Conservation (phyloP, 2,329 filamentous ascomycete genomes). For the Cladosporium sphaerospermum region DNA sequence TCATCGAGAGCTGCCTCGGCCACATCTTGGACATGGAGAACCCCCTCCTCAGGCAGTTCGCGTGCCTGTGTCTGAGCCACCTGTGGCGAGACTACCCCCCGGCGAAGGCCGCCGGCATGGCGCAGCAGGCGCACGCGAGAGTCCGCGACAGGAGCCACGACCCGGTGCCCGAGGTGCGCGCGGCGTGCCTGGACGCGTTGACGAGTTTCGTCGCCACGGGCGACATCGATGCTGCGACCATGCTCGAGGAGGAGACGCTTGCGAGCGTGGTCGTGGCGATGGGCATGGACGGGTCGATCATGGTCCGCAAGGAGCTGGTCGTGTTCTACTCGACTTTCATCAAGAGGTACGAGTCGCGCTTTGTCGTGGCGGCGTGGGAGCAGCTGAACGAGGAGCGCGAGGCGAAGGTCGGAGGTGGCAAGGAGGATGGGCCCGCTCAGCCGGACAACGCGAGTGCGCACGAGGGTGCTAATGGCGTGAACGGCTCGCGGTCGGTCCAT, state of each 20-base stretch:
- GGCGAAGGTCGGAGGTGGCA: slow-evolving; percentile 19
- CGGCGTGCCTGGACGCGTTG: slow-evolving; percentile 87
- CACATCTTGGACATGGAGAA: slow-evolving; percentile 84
- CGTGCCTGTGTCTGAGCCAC: slow-evolving; percentile 89
- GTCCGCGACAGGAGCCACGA: slow-evolving; percentile 77
- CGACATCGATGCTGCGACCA: slow-evolving; percentile 17
- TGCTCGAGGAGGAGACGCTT: slow-evolving; percentile 66
- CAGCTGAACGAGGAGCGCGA: slow-evolving; percentile 69
- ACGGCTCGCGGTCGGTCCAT: slow-evolving; percentile 13
- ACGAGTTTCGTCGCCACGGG: slow-evolving; percentile 88
- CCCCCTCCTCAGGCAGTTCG: slow-evolving; percentile 86
- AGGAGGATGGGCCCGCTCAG: slow-evolving; percentile 13
- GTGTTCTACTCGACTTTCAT: slow-evolving; percentile 93
- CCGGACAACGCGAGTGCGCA: slow-evolving; percentile 12
- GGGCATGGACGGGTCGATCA: slow-evolving; percentile 86
- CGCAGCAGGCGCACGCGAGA: slow-evolving; percentile 75
- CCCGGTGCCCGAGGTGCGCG: slow-evolving; percentile 83
- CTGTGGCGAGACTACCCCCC: slow-evolving; percentile 87
- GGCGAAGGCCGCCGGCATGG: slow-evolving; percentile 93
- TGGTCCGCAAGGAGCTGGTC: slow-evolving; percentile 87
- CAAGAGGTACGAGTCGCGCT: slow-evolving; percentile 83
- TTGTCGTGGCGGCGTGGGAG: slow-evolving; percentile 86
- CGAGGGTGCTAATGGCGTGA: slow-evolving; percentile 8
- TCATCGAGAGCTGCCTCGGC: slow-evolving; percentile 79
- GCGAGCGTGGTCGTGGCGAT: slow-evolving; percentile 85